Evolutionary conservation across 2,329 filamentous ascomycete genomes (phyloP).

Genomic region (Moelleriella libera): DNA sequence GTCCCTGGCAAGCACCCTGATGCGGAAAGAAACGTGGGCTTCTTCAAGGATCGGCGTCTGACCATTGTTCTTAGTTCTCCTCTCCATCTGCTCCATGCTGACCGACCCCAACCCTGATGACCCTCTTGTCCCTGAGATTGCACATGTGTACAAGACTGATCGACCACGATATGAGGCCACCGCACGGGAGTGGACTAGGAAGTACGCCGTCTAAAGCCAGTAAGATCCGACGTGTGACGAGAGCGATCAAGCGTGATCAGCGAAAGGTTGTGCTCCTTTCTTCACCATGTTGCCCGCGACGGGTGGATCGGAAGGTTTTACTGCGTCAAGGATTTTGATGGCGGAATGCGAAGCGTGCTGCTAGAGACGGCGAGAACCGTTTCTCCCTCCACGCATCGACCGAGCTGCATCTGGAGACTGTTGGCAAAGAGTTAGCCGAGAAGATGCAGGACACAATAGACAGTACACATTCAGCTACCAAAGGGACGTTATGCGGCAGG

Average conservation of each 20-base stretch:
- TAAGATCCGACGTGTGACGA: not conserved
- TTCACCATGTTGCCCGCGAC: too few species aligned
- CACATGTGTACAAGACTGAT: conserved; percentile 99
- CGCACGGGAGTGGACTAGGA: conserved; percentile 95
- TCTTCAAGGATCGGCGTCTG: not conserved
- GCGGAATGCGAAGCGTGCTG: conserved; percentile 1
- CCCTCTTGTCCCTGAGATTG: conserved; percentile 95
- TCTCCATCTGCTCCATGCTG: conserved; percentile 99
- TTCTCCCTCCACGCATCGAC: not conserved
- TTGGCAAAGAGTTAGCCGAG: not conserved
- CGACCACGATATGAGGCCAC: conserved; percentile 91
- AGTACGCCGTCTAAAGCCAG: conserved; percentile 76
- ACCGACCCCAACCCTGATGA: conserved; percentile 99
- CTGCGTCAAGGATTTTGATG: conserved; percentile 1
- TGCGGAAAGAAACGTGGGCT: not conserved
- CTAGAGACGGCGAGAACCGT: not conserved
- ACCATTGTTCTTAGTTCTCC: conserved; percentile 49
- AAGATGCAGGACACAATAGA: conserved; percentile 19
- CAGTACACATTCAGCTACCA: conserved; percentile 19
- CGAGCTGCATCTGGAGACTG: not conserved
- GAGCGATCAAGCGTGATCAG: not conserved
- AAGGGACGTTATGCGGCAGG: conserved; percentile 22
- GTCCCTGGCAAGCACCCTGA: not conserved
- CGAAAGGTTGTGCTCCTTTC: not conserved
- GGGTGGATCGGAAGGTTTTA: not conserved